Percentiles rank a stretch among this genome's conserved stretches.
Conservation (phyloP, 441 rosid species). For the Metrosideros polymorpha region DNA sequence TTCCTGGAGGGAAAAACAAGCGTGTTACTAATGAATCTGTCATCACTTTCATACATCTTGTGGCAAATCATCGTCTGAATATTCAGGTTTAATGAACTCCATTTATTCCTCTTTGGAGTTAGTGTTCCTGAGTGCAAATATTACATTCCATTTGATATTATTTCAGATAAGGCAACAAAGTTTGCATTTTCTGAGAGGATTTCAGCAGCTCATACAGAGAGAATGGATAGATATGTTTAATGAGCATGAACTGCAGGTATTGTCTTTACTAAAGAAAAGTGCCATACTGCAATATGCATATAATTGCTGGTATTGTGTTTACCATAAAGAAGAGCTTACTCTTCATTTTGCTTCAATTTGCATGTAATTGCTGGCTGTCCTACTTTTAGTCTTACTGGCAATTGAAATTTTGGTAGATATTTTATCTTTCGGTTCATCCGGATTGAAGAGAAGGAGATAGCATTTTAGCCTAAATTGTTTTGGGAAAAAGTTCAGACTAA, state of each 20-base stretch:
- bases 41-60: slow-evolving; percentile 87
- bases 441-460: neutral
- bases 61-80: slow-evolving; percentile 93
- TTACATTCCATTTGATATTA: neutral
- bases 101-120: neutral
- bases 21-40: slow-evolving; percentile 90
- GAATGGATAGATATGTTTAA: slow-evolving; percentile 98
- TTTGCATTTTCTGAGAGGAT: slow-evolving; percentile 86
- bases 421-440: neutral
- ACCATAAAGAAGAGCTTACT: neutral
- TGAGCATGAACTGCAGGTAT: slow-evolving; percentile 97
- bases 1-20: slow-evolving; percentile 73
- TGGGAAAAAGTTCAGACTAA: neutral
- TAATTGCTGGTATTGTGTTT: neutral
- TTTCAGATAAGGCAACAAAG: slow-evolving; percentile 96
- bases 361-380: neutral
- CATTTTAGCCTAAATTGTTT: neutral
- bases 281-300: neutral
- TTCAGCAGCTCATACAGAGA: slow-evolving; percentile 92
- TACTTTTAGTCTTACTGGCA: neutral
- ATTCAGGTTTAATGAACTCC: slow-evolving; percentile 46
- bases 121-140: neutral
- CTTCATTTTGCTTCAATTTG: neutral
- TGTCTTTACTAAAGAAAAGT: neutral
- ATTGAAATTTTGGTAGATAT: neutral